Evolutionary conservation across 2,329 filamentous ascomycete genomes (phyloP).

Genomic region (Pyricularia pennisetigena): DNA sequence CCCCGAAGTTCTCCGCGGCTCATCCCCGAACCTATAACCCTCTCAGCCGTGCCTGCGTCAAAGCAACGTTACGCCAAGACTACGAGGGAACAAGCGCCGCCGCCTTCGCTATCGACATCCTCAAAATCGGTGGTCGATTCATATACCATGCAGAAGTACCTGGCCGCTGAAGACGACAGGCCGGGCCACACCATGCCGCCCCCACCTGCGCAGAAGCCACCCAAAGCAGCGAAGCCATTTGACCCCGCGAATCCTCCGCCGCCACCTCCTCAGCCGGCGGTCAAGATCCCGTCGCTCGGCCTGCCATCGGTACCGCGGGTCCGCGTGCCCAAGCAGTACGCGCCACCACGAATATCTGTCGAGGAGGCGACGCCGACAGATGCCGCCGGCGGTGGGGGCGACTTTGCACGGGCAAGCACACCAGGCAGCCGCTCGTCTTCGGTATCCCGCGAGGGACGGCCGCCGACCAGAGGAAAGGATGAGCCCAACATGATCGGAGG

Average conservation of each 20-base stretch:
- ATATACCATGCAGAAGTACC: constrained; percentile 27
- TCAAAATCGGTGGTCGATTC: constrained; percentile 10
- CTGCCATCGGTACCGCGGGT: constrained; percentile 28
- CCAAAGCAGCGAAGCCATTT: background rate
- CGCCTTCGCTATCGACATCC: background rate
- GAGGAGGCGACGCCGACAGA: constrained; percentile 18
- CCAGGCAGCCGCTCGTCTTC: background rate
- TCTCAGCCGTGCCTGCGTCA: constrained; percentile 1
- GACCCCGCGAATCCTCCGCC: constrained; percentile 6
- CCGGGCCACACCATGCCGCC: constrained; percentile 7
- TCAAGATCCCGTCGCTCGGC: constrained; percentile 22
- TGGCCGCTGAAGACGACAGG: constrained; percentile 19
- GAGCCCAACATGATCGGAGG: background rate
- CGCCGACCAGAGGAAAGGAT: background rate
- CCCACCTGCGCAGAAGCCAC: constrained; percentile 11
- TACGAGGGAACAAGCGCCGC: background rate
- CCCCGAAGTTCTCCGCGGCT: constrained; percentile 5
- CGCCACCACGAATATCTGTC: constrained; percentile 24
- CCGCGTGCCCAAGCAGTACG: constrained; percentile 29
- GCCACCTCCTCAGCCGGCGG: constrained; percentile 13
- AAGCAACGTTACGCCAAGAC: constrained; percentile 3
- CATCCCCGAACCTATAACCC: background rate
- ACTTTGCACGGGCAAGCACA: background rate
- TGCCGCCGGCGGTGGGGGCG: background rate
- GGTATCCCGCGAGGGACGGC: background rate